Evolutionary conservation across 768 basidiomycete species (phyloP), one percentile per base, ranked within the genome.

Genomic region (Leccinum subtestaceum): DNA sequence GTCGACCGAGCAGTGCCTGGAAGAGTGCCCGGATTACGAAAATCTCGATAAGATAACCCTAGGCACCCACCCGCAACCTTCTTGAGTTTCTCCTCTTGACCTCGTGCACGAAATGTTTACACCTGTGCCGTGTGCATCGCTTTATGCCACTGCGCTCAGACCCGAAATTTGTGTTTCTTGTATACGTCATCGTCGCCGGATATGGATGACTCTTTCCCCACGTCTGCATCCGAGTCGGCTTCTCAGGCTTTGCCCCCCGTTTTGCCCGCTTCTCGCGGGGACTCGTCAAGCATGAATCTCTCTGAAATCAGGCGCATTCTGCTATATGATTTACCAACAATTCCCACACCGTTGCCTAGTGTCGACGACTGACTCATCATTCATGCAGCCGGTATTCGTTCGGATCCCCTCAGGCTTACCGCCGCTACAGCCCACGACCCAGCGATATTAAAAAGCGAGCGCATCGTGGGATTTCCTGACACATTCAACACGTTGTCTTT

Each of bases 131-230:
- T 15, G 5, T 36, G 13, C 34, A 36, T n/a, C n/a, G 50, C 50
- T 51, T 57, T 45, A 36, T 50, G 29, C 23, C 19, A 10, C 19
- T 17, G 29, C 52, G 46, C 36, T 38, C 53, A 49, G 36, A 25
- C 27, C 56, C 52, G 59, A 31, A 4, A 6, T 6, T 19, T 6
- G 2, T 6, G 11, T 46, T n/a, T 2, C n/a, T 15, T 40, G n/a
- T 5, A 52, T 63, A 57, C 61, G 61, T 62, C 61, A 58, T 48
- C 19, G 10, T 36, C 19, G 10, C 55, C 46, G 17, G 7, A 63
- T 53, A 23, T 47, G 57, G 61, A 19, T 19, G 23, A 5, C 0
- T 5, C 52, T 34, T 59, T 36, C 52, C 55, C 61, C 38, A 38
- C 5, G 6, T 17, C 21, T 21, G 21, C 54, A n/a, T 25, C 34